A percentile compares a stretch with the other conserved stretches of the same genome.
phyloP scores from a whole-genome alignment of 2,329 filamentous ascomycete species.

The Pseudophaeomoniella oleicola region DNA sequence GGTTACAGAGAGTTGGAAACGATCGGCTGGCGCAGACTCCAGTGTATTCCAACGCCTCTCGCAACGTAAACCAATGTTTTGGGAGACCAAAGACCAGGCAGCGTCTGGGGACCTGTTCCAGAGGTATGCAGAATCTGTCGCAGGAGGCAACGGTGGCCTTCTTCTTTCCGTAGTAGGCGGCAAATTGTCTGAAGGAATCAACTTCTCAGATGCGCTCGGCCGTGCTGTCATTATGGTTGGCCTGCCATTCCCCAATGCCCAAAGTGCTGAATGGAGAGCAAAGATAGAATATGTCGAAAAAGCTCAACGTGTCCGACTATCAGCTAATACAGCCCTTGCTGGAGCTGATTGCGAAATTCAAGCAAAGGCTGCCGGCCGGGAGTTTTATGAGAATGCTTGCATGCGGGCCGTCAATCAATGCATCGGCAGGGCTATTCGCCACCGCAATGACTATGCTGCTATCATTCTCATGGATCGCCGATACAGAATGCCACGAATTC shows the following conservation, averaged over 20 bases:
- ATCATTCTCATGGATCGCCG: slow-evolving; percentile 74
- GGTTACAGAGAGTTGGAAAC: slow-evolving; percentile 51
- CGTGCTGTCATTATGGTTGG: slow-evolving; percentile 85
- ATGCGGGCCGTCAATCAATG: slow-evolving; percentile 97
- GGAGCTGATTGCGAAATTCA: slow-evolving; percentile 7
- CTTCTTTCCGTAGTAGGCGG: slow-evolving; percentile 86
- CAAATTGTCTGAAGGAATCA: slow-evolving; percentile 94
- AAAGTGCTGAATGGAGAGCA: slow-evolving; percentile 82
- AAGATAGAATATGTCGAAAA: slow-evolving; percentile 76
- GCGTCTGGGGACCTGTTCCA: slow-evolving; percentile 55
- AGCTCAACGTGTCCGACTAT: slow-evolving; percentile 15
- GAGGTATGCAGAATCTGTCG: slow-evolving; percentile 58
- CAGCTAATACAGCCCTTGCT: background rate
- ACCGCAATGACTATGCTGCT: slow-evolving; percentile 75
- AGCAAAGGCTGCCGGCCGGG: slow-evolving; percentile 41
- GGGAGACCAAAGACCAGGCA: slow-evolving; percentile 29
- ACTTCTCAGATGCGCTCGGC: slow-evolving; percentile 84
- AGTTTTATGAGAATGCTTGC: slow-evolving; percentile 87
- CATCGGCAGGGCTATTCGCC: slow-evolving; percentile 81
- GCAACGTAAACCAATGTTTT: slow-evolving; percentile 47
- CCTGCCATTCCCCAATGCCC: slow-evolving; percentile 80
- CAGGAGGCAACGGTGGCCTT: slow-evolving; percentile 50
- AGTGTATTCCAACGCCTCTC: slow-evolving; percentile 45
- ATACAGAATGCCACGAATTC: slow-evolving; percentile 61
- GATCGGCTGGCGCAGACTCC: slow-evolving; percentile 18